A percentile compares a stretch with the other conserved stretches of the same genome.
phyloP scores from a whole-genome alignment of 352 stramenopile species.

The Phytophthora pinifolia region DNA sequence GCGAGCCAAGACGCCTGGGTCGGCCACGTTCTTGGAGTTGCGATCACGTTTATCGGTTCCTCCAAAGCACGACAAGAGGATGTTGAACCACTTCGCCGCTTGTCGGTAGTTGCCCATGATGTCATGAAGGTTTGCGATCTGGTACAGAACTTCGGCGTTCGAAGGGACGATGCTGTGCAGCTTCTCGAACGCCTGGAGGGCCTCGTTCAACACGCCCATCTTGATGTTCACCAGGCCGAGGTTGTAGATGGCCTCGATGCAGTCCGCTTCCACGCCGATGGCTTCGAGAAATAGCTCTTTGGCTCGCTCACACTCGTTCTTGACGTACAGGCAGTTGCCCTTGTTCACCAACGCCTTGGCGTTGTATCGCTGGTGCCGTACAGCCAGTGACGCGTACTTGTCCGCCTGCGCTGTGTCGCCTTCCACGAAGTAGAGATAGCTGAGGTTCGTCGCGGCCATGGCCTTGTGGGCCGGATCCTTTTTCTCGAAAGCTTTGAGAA shows the following conservation, averaged over 20 bases:
- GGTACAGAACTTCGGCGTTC: slow-evolving; percentile 92
- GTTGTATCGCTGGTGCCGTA: slow-evolving; percentile 95
- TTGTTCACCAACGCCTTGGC: slow-evolving; percentile 98
- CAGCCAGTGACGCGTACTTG: slow-evolving; percentile 91
- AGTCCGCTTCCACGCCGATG: slow-evolving; percentile 93
- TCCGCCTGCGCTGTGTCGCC: slow-evolving; percentile 90
- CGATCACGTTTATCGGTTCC: slow-evolving; percentile 64
- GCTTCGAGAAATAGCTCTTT: slow-evolving; percentile 97
- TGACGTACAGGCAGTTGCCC: slow-evolving; percentile 95
- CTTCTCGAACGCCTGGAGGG: slow-evolving; percentile 96
- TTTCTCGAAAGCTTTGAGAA: slow-evolving; percentile 96
- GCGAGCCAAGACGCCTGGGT: slow-evolving; percentile 79
- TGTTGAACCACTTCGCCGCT: slow-evolving; percentile 95
- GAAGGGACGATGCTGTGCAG: slow-evolving; percentile 95
- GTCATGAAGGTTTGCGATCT: slow-evolving; percentile 95
- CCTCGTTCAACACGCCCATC: slow-evolving; percentile 88
- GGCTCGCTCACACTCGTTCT: slow-evolving; percentile 91
- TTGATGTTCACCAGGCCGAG: slow-evolving; percentile 91
- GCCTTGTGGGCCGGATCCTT: slow-evolving; percentile 93
- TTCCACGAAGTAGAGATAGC: slow-evolving; percentile 97
- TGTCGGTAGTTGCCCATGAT: slow-evolving; percentile 87
- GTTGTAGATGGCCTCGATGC: slow-evolving; percentile 97
- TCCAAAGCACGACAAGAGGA: slow-evolving; percentile 92
- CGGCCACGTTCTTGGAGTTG: slow-evolving; percentile 66
- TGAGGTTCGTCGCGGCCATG: slow-evolving; percentile 95